Percentiles rank a stretch among this genome's conserved stretches.
Conservation (phyloP, 495 filamentous ascomycete species). For the Xylaria sp. region DNA sequence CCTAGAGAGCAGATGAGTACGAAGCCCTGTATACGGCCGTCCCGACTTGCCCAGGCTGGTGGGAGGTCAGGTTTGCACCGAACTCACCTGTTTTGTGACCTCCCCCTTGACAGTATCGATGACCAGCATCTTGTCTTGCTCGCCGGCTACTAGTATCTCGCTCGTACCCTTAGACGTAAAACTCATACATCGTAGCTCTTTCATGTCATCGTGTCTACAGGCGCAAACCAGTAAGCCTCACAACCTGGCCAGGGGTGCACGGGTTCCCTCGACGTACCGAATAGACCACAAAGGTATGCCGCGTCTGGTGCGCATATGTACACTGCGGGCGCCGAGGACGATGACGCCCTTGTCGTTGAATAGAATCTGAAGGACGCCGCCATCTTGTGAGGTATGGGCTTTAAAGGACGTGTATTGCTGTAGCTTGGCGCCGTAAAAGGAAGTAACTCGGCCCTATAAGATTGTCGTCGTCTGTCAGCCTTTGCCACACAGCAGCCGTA, state of each 20-base stretch:
- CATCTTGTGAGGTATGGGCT: constrained; percentile 70
- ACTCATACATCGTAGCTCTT: constrained; percentile 88
- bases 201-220: constrained; percentile 73
- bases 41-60: neutral
- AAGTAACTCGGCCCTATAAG: constrained; percentile 77
- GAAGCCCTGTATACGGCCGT: constrained; percentile 13
- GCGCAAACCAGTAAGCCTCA: constrained; percentile 10
- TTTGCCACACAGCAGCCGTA: neutral
- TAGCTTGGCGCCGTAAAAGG: constrained; percentile 83
- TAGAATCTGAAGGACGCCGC: constrained; percentile 77
- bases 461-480: neutral
- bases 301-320: constrained; percentile 84
- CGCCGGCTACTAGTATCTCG: constrained; percentile 86
- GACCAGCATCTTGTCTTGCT: constrained; percentile 84
- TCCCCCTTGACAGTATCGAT: constrained; percentile 88
- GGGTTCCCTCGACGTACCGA: constrained; percentile 49
- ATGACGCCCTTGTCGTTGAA: constrained; percentile 88
- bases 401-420: constrained; percentile 75
- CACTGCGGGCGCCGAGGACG: constrained; percentile 73
- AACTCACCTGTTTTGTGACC: constrained; percentile 70
- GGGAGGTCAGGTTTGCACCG: neutral
- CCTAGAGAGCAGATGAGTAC: constrained; percentile 46
- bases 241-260: constrained; percentile 7
- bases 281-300: constrained; percentile 89
- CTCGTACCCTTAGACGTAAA: constrained; percentile 83